Conservation (phyloP, 176 grass and related monocot genomes). For the Guadua angustifolia region DNA sequence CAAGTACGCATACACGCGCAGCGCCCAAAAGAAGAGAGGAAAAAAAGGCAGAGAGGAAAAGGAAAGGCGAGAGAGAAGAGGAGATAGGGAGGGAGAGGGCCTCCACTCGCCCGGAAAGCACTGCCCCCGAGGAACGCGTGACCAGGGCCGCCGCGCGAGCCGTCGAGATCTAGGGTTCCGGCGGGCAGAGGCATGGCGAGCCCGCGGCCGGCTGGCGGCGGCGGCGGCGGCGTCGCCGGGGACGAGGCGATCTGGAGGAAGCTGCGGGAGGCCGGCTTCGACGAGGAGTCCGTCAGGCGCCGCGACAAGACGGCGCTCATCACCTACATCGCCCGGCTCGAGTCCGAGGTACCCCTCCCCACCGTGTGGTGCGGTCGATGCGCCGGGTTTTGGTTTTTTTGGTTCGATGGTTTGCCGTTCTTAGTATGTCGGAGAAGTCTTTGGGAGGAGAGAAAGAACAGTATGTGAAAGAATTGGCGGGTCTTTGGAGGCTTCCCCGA, state of each 20-base stretch:
- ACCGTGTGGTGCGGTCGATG: background rate
- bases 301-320: constrained; percentile 80
- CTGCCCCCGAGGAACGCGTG: constrained; percentile 23
- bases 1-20: background rate
- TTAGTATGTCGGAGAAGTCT: background rate
- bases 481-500: background rate
- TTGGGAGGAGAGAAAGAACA: background rate
- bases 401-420: background rate
- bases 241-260: constrained; percentile 92
- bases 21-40: background rate
- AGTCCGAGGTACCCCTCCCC: constrained; percentile 60
- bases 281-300: constrained; percentile 76
- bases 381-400: constrained; percentile 20
- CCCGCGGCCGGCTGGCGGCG: constrained; percentile 45
- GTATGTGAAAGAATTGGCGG: background rate
- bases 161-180: constrained; percentile 68
- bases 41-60: no score
- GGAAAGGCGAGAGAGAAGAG: background rate
- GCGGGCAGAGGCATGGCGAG: constrained; percentile 61
- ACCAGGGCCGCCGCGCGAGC: background rate
- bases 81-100: constrained; percentile 33
- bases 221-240: background rate
- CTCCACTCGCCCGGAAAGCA: constrained; percentile 57
- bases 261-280: constrained; percentile 73
- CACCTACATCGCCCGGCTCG: constrained; percentile 71